These are phyloP conservation scores for Raphanus raphanistrum DNA, from an alignment of 345 rosid genomes.

Conservation along the genomic window DNA sequence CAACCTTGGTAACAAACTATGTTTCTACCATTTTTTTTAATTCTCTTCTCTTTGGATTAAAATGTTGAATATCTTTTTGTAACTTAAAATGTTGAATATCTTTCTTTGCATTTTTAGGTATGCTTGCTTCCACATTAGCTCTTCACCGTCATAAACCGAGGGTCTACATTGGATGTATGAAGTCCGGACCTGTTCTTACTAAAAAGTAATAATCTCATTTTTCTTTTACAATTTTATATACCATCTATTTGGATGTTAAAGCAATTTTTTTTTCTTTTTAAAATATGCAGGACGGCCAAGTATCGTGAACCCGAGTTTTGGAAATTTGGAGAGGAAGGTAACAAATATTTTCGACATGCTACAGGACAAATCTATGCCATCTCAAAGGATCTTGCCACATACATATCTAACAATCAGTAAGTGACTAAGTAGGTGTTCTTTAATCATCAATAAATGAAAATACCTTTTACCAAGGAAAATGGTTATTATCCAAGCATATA, in stretches of 20 bases:
- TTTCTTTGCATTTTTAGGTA: slow-evolving; percentile 43
- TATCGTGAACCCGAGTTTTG: slow-evolving; percentile 96
- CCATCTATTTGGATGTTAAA: neutral
- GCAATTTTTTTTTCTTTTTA: neutral
- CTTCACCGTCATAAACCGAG: slow-evolving; percentile 83
- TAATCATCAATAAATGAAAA: neutral
- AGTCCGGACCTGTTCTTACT: slow-evolving; percentile 95
- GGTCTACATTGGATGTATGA: slow-evolving; percentile 95
- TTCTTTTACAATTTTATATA: neutral
- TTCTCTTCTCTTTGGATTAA: neutral
- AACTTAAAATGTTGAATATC: slow-evolving; percentile 1
- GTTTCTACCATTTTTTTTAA: neutral
- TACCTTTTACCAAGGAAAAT: slow-evolving; percentile 3
- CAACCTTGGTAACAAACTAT: slow-evolving; percentile 68
- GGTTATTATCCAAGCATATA: neutral
- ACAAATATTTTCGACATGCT: slow-evolving; percentile 93
- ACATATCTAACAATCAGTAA: slow-evolving; percentile 84
- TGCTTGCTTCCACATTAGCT: slow-evolving; percentile 80
- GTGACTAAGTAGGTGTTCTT: slow-evolving; percentile 27
- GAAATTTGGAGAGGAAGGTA: slow-evolving; percentile 98
- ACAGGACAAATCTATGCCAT: slow-evolving; percentile 97
- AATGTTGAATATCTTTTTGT: neutral
- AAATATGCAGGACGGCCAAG: slow-evolving; percentile 64
- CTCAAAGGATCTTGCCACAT: slow-evolving; percentile 90
- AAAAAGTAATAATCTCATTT: slow-evolving; percentile 56